Base-by-base conservation (phyloP, 2,329 filamentous ascomycete genomes). In the Fusarium sp. region DNA sequence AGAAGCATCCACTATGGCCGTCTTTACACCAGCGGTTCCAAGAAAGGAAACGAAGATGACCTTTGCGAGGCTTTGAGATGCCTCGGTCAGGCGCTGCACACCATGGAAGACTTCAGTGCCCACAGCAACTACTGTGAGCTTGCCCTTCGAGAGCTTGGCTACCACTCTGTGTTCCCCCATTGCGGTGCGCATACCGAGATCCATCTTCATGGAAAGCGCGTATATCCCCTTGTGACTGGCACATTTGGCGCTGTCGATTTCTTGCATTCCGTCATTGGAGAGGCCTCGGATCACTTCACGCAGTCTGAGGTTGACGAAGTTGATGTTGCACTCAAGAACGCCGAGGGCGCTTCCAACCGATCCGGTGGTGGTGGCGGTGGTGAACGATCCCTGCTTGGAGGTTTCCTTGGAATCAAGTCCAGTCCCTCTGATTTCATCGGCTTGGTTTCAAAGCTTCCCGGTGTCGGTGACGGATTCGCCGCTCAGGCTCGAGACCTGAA, bases 111-210 rank as follows among this genome's bases (percentile, higher is more conserved):
- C 75, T 96, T 89, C 85, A 91, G 91, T 53, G 93, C 93, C 3
- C 93, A 96, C 82, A 94, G 92, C 79, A 96, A 96, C 82, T 96
- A 96, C 82, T 92, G 91, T 76, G 94, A 96, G 81, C 87, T 96
- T 67, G 92, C 89, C 9, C 86, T 96, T 33, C 88, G 91, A 33
- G 94, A 96, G 79, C 94, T 89, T 85, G 91, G 91, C 44, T 93
- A 93, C 19, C 93, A 94, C 81, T 93, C 91, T 72, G 95, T 96
- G 25, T 96, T 95, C 75, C 85, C 93, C 11, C 93, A 95, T 78
- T 93, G 91, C 59, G 94, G 94, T n/a, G 81, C 83, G 6, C 83
- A 84, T 13, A 89, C 93, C 0, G 87, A 93, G 79, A 91, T 94
- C 70, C 89, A 90, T 71, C 79, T 83, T 33, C 87, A 83, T 46